These are phyloP conservation scores for Suillus discolor DNA, from an alignment of 768 basidiomycete genomes.

Conservation along the genomic window DNA sequence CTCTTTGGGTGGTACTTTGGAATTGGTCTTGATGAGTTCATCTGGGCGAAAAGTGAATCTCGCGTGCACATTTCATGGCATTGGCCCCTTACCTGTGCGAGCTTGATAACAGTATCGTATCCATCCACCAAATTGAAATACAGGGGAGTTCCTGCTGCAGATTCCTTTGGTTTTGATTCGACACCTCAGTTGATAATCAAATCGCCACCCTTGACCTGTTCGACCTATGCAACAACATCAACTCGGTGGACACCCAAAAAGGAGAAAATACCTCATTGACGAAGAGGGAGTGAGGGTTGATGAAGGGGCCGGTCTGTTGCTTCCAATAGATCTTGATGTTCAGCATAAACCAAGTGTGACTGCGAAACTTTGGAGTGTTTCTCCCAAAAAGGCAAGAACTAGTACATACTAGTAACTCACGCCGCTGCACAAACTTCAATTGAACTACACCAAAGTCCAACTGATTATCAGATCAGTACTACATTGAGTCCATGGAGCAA, in stretches of 20 bases:
- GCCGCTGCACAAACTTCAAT: no score
- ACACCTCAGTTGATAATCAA: slow-evolving; percentile 84
- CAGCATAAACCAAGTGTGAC: no score
- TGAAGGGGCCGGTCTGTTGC: no score
- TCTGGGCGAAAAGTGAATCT: slow-evolving; percentile 38
- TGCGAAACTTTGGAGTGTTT: no score
- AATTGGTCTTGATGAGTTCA: slow-evolving; percentile 70
- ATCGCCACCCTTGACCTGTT: slow-evolving; percentile 93
- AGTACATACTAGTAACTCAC: no score
- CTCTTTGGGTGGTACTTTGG: slow-evolving; percentile 30
- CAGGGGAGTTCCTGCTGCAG: slow-evolving; percentile 45
- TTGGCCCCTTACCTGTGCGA: slow-evolving; percentile 62
- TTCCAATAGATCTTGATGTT: no score
- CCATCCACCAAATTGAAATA: slow-evolving; percentile 85
- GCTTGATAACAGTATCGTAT: slow-evolving; percentile 80
- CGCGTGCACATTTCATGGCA: neutral
- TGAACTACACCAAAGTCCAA: no score
- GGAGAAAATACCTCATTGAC: no score
- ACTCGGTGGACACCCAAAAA: slow-evolving; percentile 6
- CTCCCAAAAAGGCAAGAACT: no score
- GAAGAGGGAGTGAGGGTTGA: no score
- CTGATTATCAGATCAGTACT: no score
- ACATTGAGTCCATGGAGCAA: no score
- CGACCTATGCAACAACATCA: slow-evolving; percentile 54
- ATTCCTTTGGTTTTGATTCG: slow-evolving; percentile 70